These are phyloP conservation scores for Zygotorulaspora danielsina DNA, from an alignment of 805 yeast genomes.

Conservation along the genomic window DNA sequence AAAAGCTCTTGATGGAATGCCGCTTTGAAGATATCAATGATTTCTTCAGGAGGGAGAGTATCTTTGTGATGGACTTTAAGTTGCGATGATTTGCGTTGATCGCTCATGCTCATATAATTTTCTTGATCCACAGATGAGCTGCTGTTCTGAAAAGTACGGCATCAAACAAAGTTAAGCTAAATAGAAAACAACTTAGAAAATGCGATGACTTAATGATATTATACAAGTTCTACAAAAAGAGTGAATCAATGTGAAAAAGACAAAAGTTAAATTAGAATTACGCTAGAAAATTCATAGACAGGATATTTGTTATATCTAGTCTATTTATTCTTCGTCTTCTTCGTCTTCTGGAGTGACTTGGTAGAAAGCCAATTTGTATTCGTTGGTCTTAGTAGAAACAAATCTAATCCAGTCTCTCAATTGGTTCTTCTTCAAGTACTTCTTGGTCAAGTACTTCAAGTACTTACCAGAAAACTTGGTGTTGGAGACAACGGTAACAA, in stretches of 20 bases:
- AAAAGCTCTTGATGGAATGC: slow-evolving; percentile 29
- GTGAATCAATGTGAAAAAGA: slow-evolving; percentile 1
- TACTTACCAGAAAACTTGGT: slow-evolving; percentile 99
- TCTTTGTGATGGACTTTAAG: slow-evolving; percentile 25
- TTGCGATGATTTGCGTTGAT: slow-evolving; percentile 10
- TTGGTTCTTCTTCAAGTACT: slow-evolving; percentile 99
- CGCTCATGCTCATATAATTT: slow-evolving; percentile 3
- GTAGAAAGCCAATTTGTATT: slow-evolving; percentile 98
- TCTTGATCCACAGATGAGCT: neutral
- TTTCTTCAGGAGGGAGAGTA: slow-evolving; percentile 31
- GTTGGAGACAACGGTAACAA: slow-evolving; percentile 82
- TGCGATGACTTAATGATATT: slow-evolving; percentile 2
- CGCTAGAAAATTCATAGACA: slow-evolving; percentile 4
- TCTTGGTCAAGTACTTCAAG: slow-evolving; percentile 99
- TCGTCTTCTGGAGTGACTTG: slow-evolving; percentile 94
- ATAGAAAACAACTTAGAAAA: too few species aligned
- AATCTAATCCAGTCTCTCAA: slow-evolving; percentile 99
- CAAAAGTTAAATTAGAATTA: slow-evolving; percentile 9
- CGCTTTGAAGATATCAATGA: slow-evolving; percentile 30
- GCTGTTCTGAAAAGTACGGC: too few species aligned
- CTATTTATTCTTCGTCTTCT: slow-evolving; percentile 84
- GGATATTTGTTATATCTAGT: slow-evolving; percentile 5
- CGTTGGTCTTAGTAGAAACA: slow-evolving; percentile 91
- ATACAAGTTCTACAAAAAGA: slow-evolving; percentile 4
- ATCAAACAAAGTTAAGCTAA: too few species aligned